Conservation (phyloP, 805 yeast species). For the Hanseniaspora thailandica region DNA sequence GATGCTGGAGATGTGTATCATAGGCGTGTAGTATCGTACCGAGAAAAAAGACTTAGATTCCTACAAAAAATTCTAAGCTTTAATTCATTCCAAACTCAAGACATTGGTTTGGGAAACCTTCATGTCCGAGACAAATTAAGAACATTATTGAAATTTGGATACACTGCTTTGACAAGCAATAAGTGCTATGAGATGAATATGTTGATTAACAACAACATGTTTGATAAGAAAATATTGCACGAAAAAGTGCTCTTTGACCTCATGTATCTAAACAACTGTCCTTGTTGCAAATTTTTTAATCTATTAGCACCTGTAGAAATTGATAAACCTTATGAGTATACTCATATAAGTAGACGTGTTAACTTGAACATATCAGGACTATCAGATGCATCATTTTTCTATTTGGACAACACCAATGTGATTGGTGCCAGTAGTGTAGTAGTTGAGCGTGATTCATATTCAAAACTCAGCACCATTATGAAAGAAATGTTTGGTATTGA, state of each 20-base stretch:
- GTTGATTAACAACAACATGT: neutral
- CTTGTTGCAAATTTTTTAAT: slow-evolving; percentile 10
- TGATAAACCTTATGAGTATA: neutral
- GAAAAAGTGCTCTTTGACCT: neutral
- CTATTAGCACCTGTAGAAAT: neutral
- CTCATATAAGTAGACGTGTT: slow-evolving; percentile 1
- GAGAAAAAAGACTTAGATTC: neutral
- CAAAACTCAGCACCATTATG: neutral
- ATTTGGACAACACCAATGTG: neutral
- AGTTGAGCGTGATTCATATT: neutral
- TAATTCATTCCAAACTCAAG: neutral
- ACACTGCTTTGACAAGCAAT: slow-evolving; percentile 6
- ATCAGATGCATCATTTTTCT: neutral
- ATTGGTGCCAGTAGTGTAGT: neutral
- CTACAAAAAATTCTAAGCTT: neutral
- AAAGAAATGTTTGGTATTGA: neutral
- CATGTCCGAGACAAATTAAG: neutral
- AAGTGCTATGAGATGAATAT: slow-evolving; percentile 4
- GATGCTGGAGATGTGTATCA: too few species aligned
- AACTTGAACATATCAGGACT: neutral
- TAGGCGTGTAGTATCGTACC: neutral
- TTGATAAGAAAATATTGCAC: neutral
- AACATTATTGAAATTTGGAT: slow-evolving; percentile 1
- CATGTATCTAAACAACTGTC: neutral
- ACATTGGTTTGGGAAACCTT: neutral